Evolutionary conservation across 75 land plant species (phyloP).

Genomic region (Selaginella tamariscina): DNA sequence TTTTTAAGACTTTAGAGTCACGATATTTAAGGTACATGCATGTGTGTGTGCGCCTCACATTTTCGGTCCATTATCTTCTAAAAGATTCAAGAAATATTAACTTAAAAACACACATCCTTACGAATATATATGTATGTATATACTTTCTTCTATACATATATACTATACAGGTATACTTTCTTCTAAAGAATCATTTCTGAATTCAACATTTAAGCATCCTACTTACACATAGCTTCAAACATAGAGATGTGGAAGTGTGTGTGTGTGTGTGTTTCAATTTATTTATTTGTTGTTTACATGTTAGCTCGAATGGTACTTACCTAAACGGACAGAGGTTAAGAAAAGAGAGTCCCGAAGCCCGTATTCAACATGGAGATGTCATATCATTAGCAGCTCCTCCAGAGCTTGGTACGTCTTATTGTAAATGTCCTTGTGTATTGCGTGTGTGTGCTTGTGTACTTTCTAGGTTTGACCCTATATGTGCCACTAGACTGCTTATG

Average conservation of each 20-base stretch:
- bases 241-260: neutral
- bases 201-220: neutral
- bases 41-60: no score
- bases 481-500: no score
- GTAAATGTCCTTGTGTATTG: no score
- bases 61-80: no score
- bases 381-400: slow-evolving; percentile 62
- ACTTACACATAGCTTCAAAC: neutral
- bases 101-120: no score
- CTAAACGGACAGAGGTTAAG: slow-evolving; percentile 57
- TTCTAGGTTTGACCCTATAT: no score
- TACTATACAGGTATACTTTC: neutral
- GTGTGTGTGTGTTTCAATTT: slow-evolving; percentile 6
- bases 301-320: slow-evolving; percentile 96
- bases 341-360: slow-evolving; percentile 40
- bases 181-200: neutral
- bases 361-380: slow-evolving; percentile 71
- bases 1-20: no score
- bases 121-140: no score
- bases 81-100: no score
- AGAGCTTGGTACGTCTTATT: slow-evolving; percentile 84
- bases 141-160: neutral
- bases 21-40: no score
- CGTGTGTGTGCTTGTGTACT: no score
- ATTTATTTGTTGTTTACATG: no score